Conservation (phyloP, 768 basidiomycete species). For the Candolleomyces efflorescens region DNA sequence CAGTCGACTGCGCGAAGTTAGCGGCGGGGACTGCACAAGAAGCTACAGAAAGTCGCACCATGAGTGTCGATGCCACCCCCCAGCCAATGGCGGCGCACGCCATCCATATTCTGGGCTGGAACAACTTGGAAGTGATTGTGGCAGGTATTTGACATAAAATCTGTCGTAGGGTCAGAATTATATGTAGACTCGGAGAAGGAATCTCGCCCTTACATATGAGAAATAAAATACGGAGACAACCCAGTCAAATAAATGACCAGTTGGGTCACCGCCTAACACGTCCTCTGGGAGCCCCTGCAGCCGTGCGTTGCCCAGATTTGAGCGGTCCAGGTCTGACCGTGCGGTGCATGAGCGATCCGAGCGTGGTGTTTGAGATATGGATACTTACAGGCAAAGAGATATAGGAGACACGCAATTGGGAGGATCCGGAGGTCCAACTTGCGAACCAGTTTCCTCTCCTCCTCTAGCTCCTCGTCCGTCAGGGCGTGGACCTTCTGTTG, state of each 20-base stretch:
- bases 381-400: conserved; percentile 69
- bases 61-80: conserved; percentile 71
- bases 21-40: background rate
- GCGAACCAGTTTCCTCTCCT: conserved; percentile 46
- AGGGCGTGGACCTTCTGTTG: background rate
- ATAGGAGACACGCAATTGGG: conserved; percentile 69
- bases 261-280: conserved; percentile 61
- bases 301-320: conserved; percentile 77
- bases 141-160: conserved; percentile 70
- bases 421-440: conserved; percentile 67
- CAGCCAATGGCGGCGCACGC: conserved; percentile 64
- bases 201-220: conserved; percentile 52
- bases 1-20: conserved; percentile 41
- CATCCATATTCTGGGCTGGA: conserved; percentile 65
- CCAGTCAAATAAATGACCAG: conserved; percentile 73
- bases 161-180: conserved; percentile 29
- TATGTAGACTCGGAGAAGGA: background rate
- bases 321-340: conserved; percentile 66
- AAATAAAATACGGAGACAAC: conserved; percentile 75
- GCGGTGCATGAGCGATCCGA: conserved; percentile 81
- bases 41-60: conserved; percentile 37
- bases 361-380: conserved; percentile 25
- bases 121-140: conserved; percentile 60
- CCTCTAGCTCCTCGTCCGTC: conserved; percentile 24
- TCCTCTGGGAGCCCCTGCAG: conserved; percentile 67